Conservation (phyloP, 208 protist species). For the Leptomonas pyrrhocoris region DNA sequence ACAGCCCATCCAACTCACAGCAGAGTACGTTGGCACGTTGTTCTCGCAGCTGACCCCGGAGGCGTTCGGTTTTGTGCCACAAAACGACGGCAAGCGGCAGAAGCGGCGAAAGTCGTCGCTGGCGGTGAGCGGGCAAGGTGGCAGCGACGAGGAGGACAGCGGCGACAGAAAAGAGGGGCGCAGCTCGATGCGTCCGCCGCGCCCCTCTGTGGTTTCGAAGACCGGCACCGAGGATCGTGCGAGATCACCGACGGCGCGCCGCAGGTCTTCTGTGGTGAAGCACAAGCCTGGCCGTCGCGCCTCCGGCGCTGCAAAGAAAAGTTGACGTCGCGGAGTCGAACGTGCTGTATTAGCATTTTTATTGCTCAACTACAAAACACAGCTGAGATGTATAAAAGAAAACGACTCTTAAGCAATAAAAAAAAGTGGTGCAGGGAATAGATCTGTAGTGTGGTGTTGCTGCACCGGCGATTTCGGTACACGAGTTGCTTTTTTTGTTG, state of each 20-base stretch:
- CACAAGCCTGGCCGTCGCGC: background rate
- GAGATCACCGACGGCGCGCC: background rate
- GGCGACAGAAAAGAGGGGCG: background rate
- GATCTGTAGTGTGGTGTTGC: too few relatives aligned
- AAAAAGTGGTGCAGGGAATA: too few relatives aligned
- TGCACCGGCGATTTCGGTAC: too few relatives aligned
- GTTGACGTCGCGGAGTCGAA: constrained; percentile 2
- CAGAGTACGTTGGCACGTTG: constrained; percentile 41
- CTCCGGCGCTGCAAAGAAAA: constrained; percentile 23
- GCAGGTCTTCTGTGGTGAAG: constrained; percentile 7
- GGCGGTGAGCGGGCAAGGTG: background rate
- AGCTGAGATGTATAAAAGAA: too few relatives aligned
- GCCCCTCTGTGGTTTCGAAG: constrained; percentile 11
- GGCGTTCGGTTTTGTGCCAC: constrained; percentile 34
- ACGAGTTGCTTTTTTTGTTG: constrained; percentile 7
- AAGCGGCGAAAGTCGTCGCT: constrained; percentile 31
- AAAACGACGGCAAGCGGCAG: constrained; percentile 3
- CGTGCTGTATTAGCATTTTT: too few relatives aligned
- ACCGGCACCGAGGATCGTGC: background rate
- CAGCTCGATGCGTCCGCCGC: constrained; percentile 1
- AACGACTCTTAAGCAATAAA: too few relatives aligned
- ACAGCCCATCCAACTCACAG: constrained; percentile 25
- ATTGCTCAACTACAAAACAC: too few relatives aligned
- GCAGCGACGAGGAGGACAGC: background rate
- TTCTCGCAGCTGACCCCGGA: constrained; percentile 54